These are phyloP conservation scores for Microsporum audouinii DNA, from an alignment of 2,329 filamentous ascomycete genomes.

Conservation along the genomic window DNA sequence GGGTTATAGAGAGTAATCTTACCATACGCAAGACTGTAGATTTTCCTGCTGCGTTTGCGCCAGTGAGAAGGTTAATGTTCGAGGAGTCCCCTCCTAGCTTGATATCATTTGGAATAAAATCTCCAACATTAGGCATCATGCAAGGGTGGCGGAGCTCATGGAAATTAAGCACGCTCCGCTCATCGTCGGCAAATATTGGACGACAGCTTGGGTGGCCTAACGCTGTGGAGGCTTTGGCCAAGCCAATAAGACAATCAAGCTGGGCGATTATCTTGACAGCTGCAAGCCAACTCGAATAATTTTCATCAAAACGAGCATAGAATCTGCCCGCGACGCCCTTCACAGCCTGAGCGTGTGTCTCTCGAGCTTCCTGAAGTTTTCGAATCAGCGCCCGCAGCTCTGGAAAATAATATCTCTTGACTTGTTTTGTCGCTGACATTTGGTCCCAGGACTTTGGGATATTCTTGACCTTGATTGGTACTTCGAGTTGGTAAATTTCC, in stretches of 20 bases:
- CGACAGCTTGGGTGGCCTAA: constrained; percentile 81
- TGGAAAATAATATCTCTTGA: constrained; percentile 88
- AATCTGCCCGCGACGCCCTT: constrained; percentile 76
- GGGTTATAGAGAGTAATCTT: constrained; percentile 24
- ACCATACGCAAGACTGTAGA: constrained; percentile 93
- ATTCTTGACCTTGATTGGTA: constrained; percentile 68
- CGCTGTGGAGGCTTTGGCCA: constrained; percentile 75
- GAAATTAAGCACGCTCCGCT: constrained; percentile 82
- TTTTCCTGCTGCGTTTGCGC: constrained; percentile 94
- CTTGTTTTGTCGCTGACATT: constrained; percentile 83
- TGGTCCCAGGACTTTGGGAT: constrained; percentile 83
- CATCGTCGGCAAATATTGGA: constrained; percentile 72
- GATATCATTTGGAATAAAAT: constrained; percentile 95
- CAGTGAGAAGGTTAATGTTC: constrained; percentile 85
- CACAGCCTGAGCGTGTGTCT: constrained; percentile 81
- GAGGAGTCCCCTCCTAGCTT: constrained; percentile 66
- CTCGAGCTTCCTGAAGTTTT: constrained; percentile 82
- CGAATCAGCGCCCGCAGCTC: constrained; percentile 74
- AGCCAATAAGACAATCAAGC: constrained; percentile 85
- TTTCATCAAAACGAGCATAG: constrained; percentile 74
- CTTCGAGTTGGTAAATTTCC: constrained; percentile 92
- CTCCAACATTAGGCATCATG: constrained; percentile 75
- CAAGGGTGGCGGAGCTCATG: constrained; percentile 88
- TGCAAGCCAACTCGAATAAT: constrained; percentile 74
- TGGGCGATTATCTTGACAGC: constrained; percentile 86